Conservation (phyloP, 176 grass and related monocot genomes). For the Hsuehochloa calcarea region DNA sequence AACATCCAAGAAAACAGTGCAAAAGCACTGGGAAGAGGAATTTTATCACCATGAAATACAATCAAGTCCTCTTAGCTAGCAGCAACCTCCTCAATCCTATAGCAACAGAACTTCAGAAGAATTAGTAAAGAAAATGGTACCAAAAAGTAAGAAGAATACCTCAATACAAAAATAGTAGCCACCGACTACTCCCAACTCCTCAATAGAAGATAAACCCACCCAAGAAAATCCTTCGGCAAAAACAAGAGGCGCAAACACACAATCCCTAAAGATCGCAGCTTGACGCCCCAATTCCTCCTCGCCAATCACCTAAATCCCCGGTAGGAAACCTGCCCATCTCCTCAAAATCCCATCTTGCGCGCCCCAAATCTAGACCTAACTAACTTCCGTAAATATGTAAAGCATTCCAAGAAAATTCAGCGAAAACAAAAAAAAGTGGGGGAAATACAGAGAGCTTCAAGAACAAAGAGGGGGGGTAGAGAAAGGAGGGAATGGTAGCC, state of each 20-base stretch:
- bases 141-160: not conserved
- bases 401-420: not conserved
- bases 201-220: not conserved
- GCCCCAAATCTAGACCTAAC: slow-evolving; percentile 1
- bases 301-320: slow-evolving; percentile 5
- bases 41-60: not conserved
- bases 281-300: not conserved
- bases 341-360: not conserved
- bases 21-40: not conserved
- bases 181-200: slow-evolving; percentile 1
- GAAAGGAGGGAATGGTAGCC: slow-evolving; percentile 16
- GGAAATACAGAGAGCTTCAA: not conserved
- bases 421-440: not conserved
- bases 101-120: not conserved
- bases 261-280: slow-evolving; percentile 3
- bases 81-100: not conserved
- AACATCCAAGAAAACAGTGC: not conserved
- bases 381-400: not conserved
- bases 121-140: not conserved
- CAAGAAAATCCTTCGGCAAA: slow-evolving; percentile 5
- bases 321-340: not conserved
- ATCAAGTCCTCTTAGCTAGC: not conserved
- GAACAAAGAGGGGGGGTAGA: not conserved
- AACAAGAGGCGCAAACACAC: not conserved
- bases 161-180: not conserved